Evolutionary conservation across 2,329 filamentous ascomycete genomes (phyloP).

Genomic region (Calonectria pauciramosa): DNA sequence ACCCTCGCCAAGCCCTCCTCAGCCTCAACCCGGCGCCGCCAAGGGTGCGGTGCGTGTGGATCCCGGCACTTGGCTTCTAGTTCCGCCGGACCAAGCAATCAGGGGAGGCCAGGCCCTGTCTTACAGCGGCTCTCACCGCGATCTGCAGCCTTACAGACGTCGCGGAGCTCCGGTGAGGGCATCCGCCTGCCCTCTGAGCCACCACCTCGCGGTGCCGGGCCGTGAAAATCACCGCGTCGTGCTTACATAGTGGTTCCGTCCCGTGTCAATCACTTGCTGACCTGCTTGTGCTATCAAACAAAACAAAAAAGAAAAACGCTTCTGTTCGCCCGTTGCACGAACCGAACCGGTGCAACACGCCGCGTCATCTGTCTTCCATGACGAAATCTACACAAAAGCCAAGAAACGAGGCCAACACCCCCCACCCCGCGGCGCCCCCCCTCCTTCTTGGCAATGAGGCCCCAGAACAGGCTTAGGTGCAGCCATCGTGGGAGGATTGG

Average conservation of each 20-base stretch:
- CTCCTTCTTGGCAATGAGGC: conserved; percentile 5
- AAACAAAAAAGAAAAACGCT: neutral
- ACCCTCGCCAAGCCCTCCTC: conserved; percentile 32
- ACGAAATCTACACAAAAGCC: conserved; percentile 7
- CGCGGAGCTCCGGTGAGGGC: neutral
- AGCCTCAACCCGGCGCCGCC: conserved; percentile 38
- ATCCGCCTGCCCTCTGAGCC: neutral
- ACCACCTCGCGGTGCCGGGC: neutral
- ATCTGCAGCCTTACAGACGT: conserved; percentile 40
- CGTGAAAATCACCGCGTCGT: neutral
- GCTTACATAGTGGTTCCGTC: neutral
- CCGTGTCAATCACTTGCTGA: neutral
- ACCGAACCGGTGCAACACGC: neutral
- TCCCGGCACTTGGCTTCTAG: conserved; percentile 25
- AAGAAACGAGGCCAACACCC: conserved; percentile 4
- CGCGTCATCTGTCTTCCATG: conserved; percentile 22
- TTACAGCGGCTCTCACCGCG: conserved; percentile 5
- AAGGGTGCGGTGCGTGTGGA: conserved; percentile 33
- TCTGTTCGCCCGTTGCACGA: neutral
- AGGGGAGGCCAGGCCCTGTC: conserved; percentile 20
- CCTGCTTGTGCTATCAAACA: neutral
- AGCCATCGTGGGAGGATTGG: conserved; percentile 22
- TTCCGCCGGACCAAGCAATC: conserved; percentile 11
- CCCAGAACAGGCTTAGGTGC: conserved; percentile 31
- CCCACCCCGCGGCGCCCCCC: neutral